Conservation (phyloP, 2,329 filamentous ascomycete species). For the Fusarium globosum region DNA sequence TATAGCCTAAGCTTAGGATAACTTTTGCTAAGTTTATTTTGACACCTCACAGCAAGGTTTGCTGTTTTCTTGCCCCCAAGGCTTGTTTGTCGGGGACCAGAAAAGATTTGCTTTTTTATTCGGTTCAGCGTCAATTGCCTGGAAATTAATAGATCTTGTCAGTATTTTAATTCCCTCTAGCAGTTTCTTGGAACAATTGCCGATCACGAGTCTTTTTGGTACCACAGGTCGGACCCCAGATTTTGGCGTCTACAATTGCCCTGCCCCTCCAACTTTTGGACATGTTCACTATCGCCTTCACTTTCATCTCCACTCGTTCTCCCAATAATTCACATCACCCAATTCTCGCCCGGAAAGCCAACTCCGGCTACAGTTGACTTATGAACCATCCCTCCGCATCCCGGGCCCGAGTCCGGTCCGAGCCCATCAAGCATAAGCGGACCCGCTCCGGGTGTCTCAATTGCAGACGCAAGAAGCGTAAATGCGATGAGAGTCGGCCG, state of each 20-base stretch:
- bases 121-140: not conserved
- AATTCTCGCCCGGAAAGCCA: not conserved
- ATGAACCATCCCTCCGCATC: slow-evolving; percentile 29
- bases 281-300: not conserved
- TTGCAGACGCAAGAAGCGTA: slow-evolving; percentile 54
- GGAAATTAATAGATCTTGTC: not conserved
- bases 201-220: not conserved
- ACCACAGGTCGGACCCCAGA: not conserved
- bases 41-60: too few species aligned
- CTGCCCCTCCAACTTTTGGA: slow-evolving; percentile 2
- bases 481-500: slow-evolving; percentile 52
- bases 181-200: not conserved
- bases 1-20: too few species aligned
- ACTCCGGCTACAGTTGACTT: slow-evolving; percentile 37
- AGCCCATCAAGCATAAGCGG: slow-evolving; percentile 46
- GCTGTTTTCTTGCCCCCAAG: too few species aligned
- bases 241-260: slow-evolving; percentile 16
- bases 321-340: not conserved
- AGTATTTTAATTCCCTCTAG: not conserved
- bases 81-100: not conserved
- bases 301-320: slow-evolving; percentile 6
- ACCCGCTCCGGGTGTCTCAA: slow-evolving; percentile 53
- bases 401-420: not conserved
- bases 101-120: not conserved
- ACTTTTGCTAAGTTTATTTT: too few species aligned